Conservation (phyloP, 2,329 filamentous ascomycete genomes). For the Camillea tinctor region DNA sequence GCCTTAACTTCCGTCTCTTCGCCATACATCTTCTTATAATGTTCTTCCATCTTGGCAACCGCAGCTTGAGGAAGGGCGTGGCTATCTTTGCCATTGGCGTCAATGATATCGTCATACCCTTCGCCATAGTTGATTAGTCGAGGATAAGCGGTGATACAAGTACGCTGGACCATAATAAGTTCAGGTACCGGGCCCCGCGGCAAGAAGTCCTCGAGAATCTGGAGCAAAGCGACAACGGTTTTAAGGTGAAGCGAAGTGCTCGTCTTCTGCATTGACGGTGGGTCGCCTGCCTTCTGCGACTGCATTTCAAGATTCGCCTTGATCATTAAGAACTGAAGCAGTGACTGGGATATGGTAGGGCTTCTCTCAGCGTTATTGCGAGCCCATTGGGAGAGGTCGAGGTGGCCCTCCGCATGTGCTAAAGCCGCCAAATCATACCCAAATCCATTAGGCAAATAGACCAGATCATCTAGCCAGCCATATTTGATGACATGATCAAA, state of each 20-base stretch:
- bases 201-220: constrained; percentile 72
- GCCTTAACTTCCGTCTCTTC: constrained; percentile 83
- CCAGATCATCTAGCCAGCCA: constrained; percentile 79
- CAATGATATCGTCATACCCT: constrained; percentile 87
- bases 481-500: constrained; percentile 80
- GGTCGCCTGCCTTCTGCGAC: constrained; percentile 68
- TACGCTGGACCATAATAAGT: constrained; percentile 77
- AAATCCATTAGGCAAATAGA: constrained; percentile 77
- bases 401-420: constrained; percentile 75
- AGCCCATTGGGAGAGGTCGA: constrained; percentile 81
- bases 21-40: constrained; percentile 98
- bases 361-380: constrained; percentile 66
- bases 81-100: constrained; percentile 76
- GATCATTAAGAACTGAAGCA: constrained; percentile 79
- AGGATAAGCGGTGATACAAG: constrained; percentile 89
- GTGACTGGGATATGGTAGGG: constrained; percentile 65
- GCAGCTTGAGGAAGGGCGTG: constrained; percentile 77
- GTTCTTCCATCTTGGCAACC: constrained; percentile 91
- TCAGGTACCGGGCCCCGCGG: constrained; percentile 61
- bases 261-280: constrained; percentile 52
- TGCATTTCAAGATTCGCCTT: constrained; percentile 80
- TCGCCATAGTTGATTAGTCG: constrained; percentile 95
- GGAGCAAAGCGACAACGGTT: constrained; percentile 77
- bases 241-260: constrained; percentile 79
- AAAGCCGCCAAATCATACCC: constrained; percentile 84